These are phyloP conservation scores for Penicillium hordei DNA, from an alignment of 2,329 filamentous ascomycete species.

Conservation along the genomic window DNA sequence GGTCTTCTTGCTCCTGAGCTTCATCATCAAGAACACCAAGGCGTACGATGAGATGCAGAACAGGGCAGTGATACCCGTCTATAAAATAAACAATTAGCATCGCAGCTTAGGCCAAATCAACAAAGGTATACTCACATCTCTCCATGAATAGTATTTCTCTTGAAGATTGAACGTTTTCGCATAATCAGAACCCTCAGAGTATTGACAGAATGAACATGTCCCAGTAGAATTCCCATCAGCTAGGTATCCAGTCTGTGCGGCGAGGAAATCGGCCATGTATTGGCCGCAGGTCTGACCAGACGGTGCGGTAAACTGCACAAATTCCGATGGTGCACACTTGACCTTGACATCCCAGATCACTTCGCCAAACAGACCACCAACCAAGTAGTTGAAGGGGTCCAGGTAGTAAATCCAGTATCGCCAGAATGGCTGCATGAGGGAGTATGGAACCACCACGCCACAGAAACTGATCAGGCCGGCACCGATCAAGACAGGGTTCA, in stretches of 20 bases:
- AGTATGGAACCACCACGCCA: constrained; percentile 42
- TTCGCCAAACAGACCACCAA: constrained; percentile 41
- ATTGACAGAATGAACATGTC: constrained; percentile 35
- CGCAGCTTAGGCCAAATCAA: not conserved
- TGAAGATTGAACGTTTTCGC: constrained; percentile 35
- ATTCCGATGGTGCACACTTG: constrained; percentile 35
- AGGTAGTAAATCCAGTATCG: constrained; percentile 48
- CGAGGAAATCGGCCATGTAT: constrained; percentile 37
- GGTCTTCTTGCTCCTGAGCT: constrained; percentile 50
- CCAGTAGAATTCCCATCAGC: constrained; percentile 29
- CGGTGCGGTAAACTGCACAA: constrained; percentile 29
- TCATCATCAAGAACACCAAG: constrained; percentile 51
- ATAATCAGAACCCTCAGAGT: constrained; percentile 35
- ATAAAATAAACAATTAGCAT: constrained; percentile 3
- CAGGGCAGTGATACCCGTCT: constrained; percentile 46
- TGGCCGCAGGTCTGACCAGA: constrained; percentile 34
- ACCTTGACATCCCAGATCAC: constrained; percentile 44
- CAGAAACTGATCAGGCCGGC: constrained; percentile 43
- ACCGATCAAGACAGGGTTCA: constrained; percentile 58
- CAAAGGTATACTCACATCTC: constrained; percentile 32
- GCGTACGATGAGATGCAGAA: constrained; percentile 47
- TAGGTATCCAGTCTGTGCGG: constrained; percentile 31
- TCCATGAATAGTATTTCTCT: constrained; percentile 39
- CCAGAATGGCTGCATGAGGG: constrained; percentile 43
- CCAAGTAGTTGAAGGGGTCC: constrained; percentile 46